Percentiles rank a stretch among this genome's conserved stretches.
These are phyloP conservation scores for Kodamaea derodonti DNA, from an alignment of 1,139 yeast genomes.

Conservation along the genomic window DNA sequence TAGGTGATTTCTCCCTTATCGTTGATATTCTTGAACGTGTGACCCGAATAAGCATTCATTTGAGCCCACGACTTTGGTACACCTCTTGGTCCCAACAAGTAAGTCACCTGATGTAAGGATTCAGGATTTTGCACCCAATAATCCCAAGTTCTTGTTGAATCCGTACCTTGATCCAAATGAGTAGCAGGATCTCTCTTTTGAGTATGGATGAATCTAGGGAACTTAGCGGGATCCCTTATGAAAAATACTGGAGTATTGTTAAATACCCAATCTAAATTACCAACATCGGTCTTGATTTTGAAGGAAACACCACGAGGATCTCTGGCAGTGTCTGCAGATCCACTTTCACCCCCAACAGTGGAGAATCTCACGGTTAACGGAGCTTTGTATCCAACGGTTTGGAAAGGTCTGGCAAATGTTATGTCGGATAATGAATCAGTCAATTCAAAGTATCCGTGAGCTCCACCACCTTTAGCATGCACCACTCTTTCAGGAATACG, in stretches of 20 bases:
- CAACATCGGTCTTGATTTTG: slow-evolving; percentile 56
- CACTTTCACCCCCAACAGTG: slow-evolving; percentile 59
- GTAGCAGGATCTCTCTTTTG: slow-evolving; percentile 80
- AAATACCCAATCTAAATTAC: slow-evolving; percentile 59
- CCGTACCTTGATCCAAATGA: slow-evolving; percentile 55
- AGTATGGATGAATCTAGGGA: slow-evolving; percentile 56
- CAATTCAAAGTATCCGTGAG: slow-evolving; percentile 56
- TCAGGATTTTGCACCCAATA: slow-evolving; percentile 59
- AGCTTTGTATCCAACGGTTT: slow-evolving; percentile 46
- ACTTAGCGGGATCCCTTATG: slow-evolving; percentile 56
- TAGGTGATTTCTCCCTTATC: slow-evolving; percentile 63
- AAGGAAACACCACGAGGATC: slow-evolving; percentile 60
- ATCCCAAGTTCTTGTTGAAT: slow-evolving; percentile 71
- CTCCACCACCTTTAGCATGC: slow-evolving; percentile 65
- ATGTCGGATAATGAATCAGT: slow-evolving; percentile 54
- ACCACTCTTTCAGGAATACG: slow-evolving; percentile 64
- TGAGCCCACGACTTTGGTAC: slow-evolving; percentile 62
- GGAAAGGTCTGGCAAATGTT: slow-evolving; percentile 47
- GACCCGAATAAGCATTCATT: slow-evolving; percentile 73
- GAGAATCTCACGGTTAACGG: slow-evolving; percentile 49
- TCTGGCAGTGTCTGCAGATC: slow-evolving; percentile 54
- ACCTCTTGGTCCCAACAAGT: slow-evolving; percentile 64
- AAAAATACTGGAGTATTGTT: slow-evolving; percentile 61
- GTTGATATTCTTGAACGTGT: slow-evolving; percentile 66
- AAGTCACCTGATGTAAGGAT: slow-evolving; percentile 60